These are phyloP conservation scores for Flaveria bidentis DNA, from an alignment of 129 eudicot genomes.

Conservation along the genomic window DNA sequence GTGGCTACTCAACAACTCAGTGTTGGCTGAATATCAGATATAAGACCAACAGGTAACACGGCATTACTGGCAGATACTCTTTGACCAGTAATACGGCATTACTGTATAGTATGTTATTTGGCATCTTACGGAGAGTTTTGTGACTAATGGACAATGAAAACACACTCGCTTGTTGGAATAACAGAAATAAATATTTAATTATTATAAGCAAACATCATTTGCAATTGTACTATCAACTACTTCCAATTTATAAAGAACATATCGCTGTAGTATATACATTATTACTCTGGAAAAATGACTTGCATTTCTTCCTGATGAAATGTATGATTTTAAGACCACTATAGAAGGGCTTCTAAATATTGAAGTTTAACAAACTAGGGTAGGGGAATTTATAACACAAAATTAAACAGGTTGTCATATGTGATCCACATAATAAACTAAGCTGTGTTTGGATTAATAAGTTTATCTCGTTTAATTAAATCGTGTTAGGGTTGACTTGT, in stretches of 20 bases:
- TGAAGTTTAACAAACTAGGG: background rate
- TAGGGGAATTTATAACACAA: background rate
- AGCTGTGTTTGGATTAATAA: background rate
- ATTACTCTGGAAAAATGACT: background rate
- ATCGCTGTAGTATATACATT: background rate
- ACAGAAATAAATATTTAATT: slow-evolving; percentile 10
- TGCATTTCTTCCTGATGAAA: background rate
- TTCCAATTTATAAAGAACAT: background rate
- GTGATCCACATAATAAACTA: background rate
- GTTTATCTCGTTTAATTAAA: no score
- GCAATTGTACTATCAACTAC: slow-evolving; percentile 5
- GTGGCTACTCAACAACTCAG: slow-evolving; percentile 77
- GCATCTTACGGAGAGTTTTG: slow-evolving; percentile 24
- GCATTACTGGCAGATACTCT: background rate
- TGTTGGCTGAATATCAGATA: slow-evolving; percentile 45
- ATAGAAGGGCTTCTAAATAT: background rate
- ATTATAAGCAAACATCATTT: background rate
- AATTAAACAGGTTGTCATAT: background rate
- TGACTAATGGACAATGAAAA: slow-evolving; percentile 3
- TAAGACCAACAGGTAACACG: background rate
- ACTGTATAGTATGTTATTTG: slow-evolving; percentile 15
- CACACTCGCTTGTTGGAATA: slow-evolving; percentile 21
- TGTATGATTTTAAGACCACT: background rate
- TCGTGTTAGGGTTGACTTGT: no score
- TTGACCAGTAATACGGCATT: background rate